Evolutionary conservation across 192 early-diverging fungal genomes (phyloP), one percentile per base, ranked within the genome.

Genomic region (Coemansia sp.): DNA sequence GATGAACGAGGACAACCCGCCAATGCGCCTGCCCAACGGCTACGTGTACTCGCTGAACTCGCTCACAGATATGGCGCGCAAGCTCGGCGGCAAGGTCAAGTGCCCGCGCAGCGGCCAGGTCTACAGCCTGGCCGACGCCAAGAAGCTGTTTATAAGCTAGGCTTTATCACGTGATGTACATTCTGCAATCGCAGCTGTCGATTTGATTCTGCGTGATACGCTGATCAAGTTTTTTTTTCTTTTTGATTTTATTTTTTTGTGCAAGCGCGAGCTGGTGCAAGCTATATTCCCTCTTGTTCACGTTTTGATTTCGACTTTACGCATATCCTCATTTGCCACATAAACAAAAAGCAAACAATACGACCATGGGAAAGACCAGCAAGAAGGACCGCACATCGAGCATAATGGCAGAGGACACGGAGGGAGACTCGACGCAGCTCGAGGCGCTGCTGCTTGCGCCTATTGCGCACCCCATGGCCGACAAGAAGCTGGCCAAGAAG

Each of bases 1-100:
- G 29, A 98, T 99, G 93, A 90, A 97, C 74, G 97, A 94, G 72
- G 89, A 96, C 76, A 99, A 99, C 72, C 89, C 91, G 46, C 97
- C 97, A 0, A 91, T 99, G 92, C 87, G 92, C 4, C 80, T 98
- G 56, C 97, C 96, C 20, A 98, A 99, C 80, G 97, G 97, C 42
- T 89, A 93, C 47, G 96, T 98, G 11, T 99, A 99, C 73, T 96
- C 94, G 8, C 79, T 79, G 29, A 75, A 88, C 85, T 89, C 94
- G 9, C 70, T 95, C 6, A 70, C 73, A 29, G 90, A 91, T 6
- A 90, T 93, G 87, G 86, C 88, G 1, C 66, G 60, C n/a, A 87
- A 73, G 60, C 81, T 87, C 37, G 74, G 85, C 69, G 90, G 88
- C 45, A 83, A 87, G 61, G 79, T 95, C 62, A 86, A 79, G 24